Percentiles rank a stretch among this genome's conserved stretches.
These are phyloP conservation scores for Zymoseptoria passerinii DNA, from an alignment of 2,329 filamentous ascomycete genomes.

Conservation along the genomic window DNA sequence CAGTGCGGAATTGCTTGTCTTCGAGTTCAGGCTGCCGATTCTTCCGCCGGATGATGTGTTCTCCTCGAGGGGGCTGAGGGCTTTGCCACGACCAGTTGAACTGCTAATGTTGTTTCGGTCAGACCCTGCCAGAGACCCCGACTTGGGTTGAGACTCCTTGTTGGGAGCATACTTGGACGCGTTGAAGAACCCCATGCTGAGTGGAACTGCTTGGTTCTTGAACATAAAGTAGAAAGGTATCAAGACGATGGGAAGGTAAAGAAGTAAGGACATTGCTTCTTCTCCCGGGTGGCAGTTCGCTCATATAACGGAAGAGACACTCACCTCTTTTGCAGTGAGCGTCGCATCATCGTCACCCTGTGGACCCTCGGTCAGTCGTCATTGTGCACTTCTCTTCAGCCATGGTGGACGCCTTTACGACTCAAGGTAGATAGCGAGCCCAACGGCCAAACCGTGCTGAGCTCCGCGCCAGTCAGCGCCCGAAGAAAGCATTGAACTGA, in stretches of 20 bases:
- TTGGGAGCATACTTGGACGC: slow-evolving; percentile 1
- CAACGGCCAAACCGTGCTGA: background rate
- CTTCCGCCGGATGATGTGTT: slow-evolving; percentile 3
- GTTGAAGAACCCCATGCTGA: slow-evolving; percentile 14
- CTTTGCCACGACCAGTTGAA: slow-evolving; percentile 5
- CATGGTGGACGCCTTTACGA: background rate
- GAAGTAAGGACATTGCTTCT: background rate
- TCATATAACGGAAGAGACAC: background rate
- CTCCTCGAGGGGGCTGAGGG: slow-evolving; percentile 12
- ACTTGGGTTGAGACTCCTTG: slow-evolving; percentile 1
- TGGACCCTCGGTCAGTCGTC: background rate
- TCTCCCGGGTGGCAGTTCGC: background rate
- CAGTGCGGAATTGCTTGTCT: slow-evolving; percentile 7
- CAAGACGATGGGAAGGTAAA: background rate
- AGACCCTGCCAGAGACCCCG: background rate
- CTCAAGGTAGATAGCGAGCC: background rate
- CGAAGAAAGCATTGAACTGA: background rate
- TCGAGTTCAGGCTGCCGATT: slow-evolving; percentile 3
- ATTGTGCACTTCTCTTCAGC: background rate
- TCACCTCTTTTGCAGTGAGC: background rate
- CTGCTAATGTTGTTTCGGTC: slow-evolving; percentile 7
- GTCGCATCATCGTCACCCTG: background rate
- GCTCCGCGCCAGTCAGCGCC: background rate
- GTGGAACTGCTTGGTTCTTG: slow-evolving; percentile 14
- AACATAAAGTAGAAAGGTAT: slow-evolving; percentile 2